These are phyloP conservation scores for Candida corydali DNA, from an alignment of 805 yeast species.

Conservation along the genomic window DNA sequence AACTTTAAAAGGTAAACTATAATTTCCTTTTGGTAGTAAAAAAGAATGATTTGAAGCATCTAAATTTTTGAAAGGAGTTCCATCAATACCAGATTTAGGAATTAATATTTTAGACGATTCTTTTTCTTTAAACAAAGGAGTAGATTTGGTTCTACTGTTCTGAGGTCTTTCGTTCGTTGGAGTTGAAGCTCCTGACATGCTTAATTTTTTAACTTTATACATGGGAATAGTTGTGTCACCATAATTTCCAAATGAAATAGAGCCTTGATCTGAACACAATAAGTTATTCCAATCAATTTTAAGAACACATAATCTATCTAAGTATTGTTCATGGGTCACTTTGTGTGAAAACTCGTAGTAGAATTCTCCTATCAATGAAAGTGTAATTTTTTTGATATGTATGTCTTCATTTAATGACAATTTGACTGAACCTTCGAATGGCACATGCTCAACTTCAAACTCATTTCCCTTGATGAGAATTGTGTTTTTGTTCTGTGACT, in stretches of 20 bases:
- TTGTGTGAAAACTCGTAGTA: constrained; percentile 34
- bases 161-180: constrained; percentile 17
- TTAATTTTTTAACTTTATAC: constrained; percentile 14
- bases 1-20: constrained; percentile 44
- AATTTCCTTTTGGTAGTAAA: constrained; percentile 48
- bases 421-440: constrained; percentile 45
- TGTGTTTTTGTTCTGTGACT: constrained; percentile 38
- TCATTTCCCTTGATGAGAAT: constrained; percentile 42
- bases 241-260: constrained; percentile 35
- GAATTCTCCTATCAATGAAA: constrained; percentile 41
- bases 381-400: constrained; percentile 34
- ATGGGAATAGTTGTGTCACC: constrained; percentile 31
- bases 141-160: constrained; percentile 28
- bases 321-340: constrained; percentile 26
- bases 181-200: neutral
- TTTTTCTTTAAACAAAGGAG: constrained; percentile 21
- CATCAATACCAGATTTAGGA: constrained; percentile 37
- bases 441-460: constrained; percentile 39
- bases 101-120: constrained; percentile 14
- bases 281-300: constrained; percentile 48
- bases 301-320: constrained; percentile 37
- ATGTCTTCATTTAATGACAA: constrained; percentile 40
- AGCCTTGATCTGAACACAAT: constrained; percentile 36
- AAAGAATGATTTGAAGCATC: constrained; percentile 28
- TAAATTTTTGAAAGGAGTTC: constrained; percentile 38